These are phyloP conservation scores for Cyberlindnera mrakii DNA, from an alignment of 805 yeast genomes.

Conservation along the genomic window DNA sequence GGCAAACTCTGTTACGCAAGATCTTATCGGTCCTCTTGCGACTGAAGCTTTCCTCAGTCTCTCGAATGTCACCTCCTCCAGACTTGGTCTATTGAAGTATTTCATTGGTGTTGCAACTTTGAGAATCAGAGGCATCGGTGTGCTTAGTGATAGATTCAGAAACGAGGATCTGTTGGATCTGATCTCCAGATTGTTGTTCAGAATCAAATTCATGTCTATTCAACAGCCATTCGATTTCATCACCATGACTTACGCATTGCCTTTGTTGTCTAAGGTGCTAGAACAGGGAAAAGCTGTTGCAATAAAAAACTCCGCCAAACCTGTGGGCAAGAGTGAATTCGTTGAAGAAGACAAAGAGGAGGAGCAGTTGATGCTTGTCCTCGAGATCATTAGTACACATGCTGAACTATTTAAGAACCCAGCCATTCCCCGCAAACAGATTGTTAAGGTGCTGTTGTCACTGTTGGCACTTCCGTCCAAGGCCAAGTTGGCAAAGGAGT, in stretches of 20 bases:
- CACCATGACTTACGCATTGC: slow-evolving; percentile 68
- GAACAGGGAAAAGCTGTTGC: slow-evolving; percentile 58
- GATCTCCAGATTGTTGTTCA: slow-evolving; percentile 63
- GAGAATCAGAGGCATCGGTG: slow-evolving; percentile 42
- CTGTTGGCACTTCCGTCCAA: slow-evolving; percentile 70
- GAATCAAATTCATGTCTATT: slow-evolving; percentile 67
- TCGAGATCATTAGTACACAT: slow-evolving; percentile 69
- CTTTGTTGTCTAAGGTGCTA: slow-evolving; percentile 64
- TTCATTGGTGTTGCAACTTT: slow-evolving; percentile 68
- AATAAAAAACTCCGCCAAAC: slow-evolving; percentile 45
- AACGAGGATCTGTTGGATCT: slow-evolving; percentile 50
- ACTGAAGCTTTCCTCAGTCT: slow-evolving; percentile 47
- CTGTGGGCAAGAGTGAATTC: slow-evolving; percentile 55
- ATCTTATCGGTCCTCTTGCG: slow-evolving; percentile 39
- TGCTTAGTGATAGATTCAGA: slow-evolving; percentile 39
- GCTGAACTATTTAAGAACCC: slow-evolving; percentile 62
- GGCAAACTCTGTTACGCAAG: slow-evolving; percentile 26
- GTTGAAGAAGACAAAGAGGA: slow-evolving; percentile 83
- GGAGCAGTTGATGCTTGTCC: slow-evolving; percentile 71
- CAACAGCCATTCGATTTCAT: slow-evolving; percentile 64
- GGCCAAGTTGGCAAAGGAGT: slow-evolving; percentile 78
- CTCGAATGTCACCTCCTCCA: slow-evolving; percentile 43
- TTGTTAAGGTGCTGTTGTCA: slow-evolving; percentile 55
- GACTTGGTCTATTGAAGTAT: slow-evolving; percentile 43
- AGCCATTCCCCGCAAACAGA: slow-evolving; percentile 61